Evolutionary conservation across 2,329 filamentous ascomycete genomes (phyloP), one percentile per base, ranked within the genome.

Genomic region (Elsinoe fawcettii): DNA sequence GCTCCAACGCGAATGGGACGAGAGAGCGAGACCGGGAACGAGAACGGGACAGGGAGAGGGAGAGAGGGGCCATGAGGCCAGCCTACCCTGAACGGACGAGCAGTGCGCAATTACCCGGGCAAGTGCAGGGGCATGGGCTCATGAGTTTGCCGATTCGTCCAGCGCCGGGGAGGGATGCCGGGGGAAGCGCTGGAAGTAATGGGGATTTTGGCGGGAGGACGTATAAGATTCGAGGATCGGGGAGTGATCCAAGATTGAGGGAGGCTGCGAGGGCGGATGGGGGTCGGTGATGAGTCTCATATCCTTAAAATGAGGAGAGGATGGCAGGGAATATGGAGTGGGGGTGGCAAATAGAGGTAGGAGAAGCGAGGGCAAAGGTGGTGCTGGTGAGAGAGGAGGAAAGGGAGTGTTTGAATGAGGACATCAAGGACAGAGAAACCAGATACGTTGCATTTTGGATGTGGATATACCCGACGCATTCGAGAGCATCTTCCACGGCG

Each of bases 101-200:
- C 27, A 77, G 75, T 62, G 69, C 71, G 25, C 61, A 63, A 39
- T 23, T 58, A 60, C 64, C 25, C 62, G 65, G 61, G 66, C 66
- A 58, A 61, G 55, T 62, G 37, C 63, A 71, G 47, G 62, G 64
- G 20, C 59, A 56, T 44, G 58, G 56, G 58, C 65, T 67, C 36
- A 72, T 76, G 70, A 72, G 71, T 37, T 65, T 77, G 6, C 75
- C 75, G 9, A 75, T 77, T 43, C 67, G 75, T 58, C 74, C 74
- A 41, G 74, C 73, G 23, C 73, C 73, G 5, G 46, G 34, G 41
- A 46, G 41, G 11, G 22, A 16, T 14, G 34, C 7, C n/a, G 49
- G 25, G 25, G n/a, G n/a, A n/a, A n/a, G n/a, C n/a, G n/a, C n/a
- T n/a, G n/a, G n/a, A n/a, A 46, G 41, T n/a, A 46, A 46, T 46